Base-by-base conservation (phyloP, 176 grass and related monocot genomes). In the Metroxylon sagu region DNA sequence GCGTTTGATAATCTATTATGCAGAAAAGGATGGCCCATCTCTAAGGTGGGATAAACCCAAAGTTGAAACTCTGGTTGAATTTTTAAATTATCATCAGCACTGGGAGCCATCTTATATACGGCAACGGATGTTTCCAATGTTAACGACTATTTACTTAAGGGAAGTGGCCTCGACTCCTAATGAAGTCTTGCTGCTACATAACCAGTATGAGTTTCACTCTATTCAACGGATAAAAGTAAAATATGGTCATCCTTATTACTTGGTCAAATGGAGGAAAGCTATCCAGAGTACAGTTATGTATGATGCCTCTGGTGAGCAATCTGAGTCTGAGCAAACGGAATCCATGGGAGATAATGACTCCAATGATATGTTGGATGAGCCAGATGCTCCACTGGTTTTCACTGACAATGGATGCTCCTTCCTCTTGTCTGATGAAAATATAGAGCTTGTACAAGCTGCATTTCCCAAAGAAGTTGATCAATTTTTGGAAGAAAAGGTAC, bases 71-170 rank as follows among this genome's bases (percentile, higher is more conserved):
- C 78, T 88, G 78, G 74, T 97, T 53, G 84, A 97, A 59, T 88
- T 91, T 52, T 61, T 97, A 83, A 72, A 26, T 69, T 92, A 70
- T 57, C 78, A 60, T 14, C 93, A 85, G 66, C 77, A 79, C 49
- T 97, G 93, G 93, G 76, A 83, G 15, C 87, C 87, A 50, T 85
- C 84, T 56, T 91, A 97, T 80, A 73, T 97, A 62, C 87, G 87
- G 2, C 87, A 97, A 43, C 79, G 70, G 29, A 83, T 91, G 70
- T 65, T 97, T 62, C 87, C 87, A 66, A 85, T 91, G 87, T 61
- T 82, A 65, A 88, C 84, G 59, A 91, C 93, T 51, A 83, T 97
- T 49, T 83, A 85, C 75, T 80, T 97, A 60, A 71, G 87, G 26
- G 85, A 85, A 29, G 56, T 85, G 65, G 78, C 84, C 4, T 77